These are phyloP conservation scores for Salix koriyanagi DNA, from an alignment of 345 rosid species.

Conservation along the genomic window DNA sequence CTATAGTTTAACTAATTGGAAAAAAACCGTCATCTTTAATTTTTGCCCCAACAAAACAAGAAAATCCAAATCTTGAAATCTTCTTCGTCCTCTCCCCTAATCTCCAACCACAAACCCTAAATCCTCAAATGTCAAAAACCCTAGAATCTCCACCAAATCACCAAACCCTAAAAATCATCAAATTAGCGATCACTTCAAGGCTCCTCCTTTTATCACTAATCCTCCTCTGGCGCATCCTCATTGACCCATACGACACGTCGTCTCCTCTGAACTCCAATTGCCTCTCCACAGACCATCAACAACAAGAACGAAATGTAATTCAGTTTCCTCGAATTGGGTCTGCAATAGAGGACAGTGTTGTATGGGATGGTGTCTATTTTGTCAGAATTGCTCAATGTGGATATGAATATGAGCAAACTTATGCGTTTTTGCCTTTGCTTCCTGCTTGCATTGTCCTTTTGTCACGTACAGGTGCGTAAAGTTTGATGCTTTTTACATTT, in stretches of 20 bases:
- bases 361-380: conserved; percentile 89
- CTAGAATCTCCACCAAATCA: background rate
- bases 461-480: conserved; percentile 52
- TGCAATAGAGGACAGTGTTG: conserved; percentile 50
- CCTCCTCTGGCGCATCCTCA: conserved; percentile 59
- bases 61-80: no score
- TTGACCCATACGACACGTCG: conserved; percentile 83
- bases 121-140: background rate
- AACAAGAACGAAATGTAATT: conserved; percentile 9
- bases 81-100: no score
- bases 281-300: conserved; percentile 23
- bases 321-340: conserved; percentile 35
- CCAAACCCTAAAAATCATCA: conserved; percentile 33
- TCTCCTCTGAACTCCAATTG: conserved; percentile 59
- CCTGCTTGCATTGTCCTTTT: conserved; percentile 53
- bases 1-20: no score
- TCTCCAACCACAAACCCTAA: no score
- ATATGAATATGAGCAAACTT: conserved; percentile 87
- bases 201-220: conserved; percentile 48
- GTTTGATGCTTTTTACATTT: no score
- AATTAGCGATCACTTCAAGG: conserved; percentile 55
- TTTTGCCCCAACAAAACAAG: no score
- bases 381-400: conserved; percentile 80
- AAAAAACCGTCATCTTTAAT: no score
- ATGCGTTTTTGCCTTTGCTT: conserved; percentile 83